These are phyloP conservation scores for Colletotrichum sublineola DNA, from an alignment of 2,329 filamentous ascomycete species.

Conservation along the genomic window DNA sequence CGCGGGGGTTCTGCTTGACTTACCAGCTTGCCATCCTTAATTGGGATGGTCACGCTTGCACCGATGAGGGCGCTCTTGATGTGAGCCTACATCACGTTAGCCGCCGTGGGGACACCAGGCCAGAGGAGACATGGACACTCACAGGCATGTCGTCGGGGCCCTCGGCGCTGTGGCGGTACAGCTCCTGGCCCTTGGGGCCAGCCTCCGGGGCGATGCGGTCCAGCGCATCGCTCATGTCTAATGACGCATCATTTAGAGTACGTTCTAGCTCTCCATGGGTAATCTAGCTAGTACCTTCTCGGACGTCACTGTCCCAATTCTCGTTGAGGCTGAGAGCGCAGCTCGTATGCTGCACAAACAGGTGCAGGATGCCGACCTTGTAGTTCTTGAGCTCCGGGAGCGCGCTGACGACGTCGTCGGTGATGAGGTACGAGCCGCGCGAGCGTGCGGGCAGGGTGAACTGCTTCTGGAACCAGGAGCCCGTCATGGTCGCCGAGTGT, in stretches of 20 bases:
- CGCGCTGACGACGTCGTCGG: slow-evolving; percentile 76
- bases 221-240: slow-evolving; percentile 93
- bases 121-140: slow-evolving; percentile 43
- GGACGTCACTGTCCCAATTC: slow-evolving; percentile 89
- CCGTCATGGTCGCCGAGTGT: slow-evolving; percentile 59
- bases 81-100: slow-evolving; percentile 73
- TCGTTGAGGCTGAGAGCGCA: slow-evolving; percentile 94
- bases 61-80: slow-evolving; percentile 93
- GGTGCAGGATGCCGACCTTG: slow-evolving; percentile 86
- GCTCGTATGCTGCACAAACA: slow-evolving; percentile 96
- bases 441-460: slow-evolving; percentile 82
- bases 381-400: slow-evolving; percentile 86
- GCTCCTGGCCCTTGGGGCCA: slow-evolving; percentile 76
- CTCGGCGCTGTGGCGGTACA: slow-evolving; percentile 91
- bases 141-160: slow-evolving; percentile 95
- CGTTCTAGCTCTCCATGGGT: neutral
- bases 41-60: slow-evolving; percentile 90
- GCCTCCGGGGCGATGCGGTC: slow-evolving; percentile 87
- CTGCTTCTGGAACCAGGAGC: slow-evolving; percentile 87
- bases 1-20: slow-evolving; percentile 46
- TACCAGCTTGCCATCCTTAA: slow-evolving; percentile 84
- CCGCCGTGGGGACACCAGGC: slow-evolving; percentile 1
- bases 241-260: slow-evolving; percentile 43
- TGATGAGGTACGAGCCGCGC: slow-evolving; percentile 91
- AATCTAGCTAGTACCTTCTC: slow-evolving; percentile 52